Evolutionary conservation across 345 rosid species (phyloP).

Genomic region (Brassica rapa): DNA sequence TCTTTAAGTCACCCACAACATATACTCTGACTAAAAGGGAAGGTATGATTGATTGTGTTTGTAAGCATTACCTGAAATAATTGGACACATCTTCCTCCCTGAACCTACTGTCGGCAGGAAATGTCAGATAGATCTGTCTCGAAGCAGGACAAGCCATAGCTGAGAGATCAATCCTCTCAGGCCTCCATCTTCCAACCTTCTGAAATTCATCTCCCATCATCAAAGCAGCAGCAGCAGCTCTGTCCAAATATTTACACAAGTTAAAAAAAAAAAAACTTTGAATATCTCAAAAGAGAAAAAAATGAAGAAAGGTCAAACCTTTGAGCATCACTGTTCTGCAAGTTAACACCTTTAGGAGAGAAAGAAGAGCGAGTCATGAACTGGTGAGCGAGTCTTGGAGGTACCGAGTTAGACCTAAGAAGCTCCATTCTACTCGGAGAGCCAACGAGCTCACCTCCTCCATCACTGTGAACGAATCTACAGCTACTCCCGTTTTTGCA

Average conservation of each 20-base stretch:
- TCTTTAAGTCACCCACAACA: constrained; percentile 19
- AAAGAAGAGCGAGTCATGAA: constrained; percentile 62
- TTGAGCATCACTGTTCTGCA: constrained; percentile 68
- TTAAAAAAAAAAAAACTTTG: background rate
- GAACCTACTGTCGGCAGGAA: constrained; percentile 94
- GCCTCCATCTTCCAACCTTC: constrained; percentile 71
- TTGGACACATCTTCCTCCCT: constrained; percentile 90
- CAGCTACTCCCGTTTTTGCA: constrained; percentile 87
- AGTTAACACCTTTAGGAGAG: constrained; percentile 65
- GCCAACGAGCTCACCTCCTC: constrained; percentile 50
- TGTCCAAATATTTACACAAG: constrained; percentile 16
- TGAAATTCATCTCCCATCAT: constrained; percentile 71
- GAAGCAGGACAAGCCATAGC: constrained; percentile 79
- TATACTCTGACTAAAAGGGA: constrained; percentile 9
- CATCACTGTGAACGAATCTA: constrained; percentile 73
- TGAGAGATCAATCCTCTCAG: constrained; percentile 68
- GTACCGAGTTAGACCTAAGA: constrained; percentile 78
- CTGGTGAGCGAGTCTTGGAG: constrained; percentile 68
- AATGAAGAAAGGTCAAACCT: constrained; percentile 42
- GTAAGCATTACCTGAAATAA: constrained; percentile 64
- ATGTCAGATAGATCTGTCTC: constrained; percentile 92
- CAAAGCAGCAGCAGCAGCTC: constrained; percentile 79
- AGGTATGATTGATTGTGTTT: constrained; percentile 6
- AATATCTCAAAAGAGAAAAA: background rate
- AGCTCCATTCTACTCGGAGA: constrained; percentile 82